Percentiles rank a stretch among this genome's conserved stretches.
Conservation (phyloP, 306 rosid species). For the Pyrus betulifolia region DNA sequence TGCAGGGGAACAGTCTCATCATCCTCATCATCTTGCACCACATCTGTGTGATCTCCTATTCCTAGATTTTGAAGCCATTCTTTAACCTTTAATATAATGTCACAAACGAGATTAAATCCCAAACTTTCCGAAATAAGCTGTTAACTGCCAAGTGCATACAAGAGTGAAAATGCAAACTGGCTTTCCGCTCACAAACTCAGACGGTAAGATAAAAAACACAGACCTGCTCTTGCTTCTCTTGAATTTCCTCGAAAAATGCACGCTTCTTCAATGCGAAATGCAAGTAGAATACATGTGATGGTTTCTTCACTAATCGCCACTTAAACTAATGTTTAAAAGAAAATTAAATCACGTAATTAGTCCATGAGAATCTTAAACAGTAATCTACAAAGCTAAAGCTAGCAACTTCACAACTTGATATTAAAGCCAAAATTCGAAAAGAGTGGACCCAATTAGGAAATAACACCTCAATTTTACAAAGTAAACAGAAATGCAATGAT, state of each 20-base stretch:
- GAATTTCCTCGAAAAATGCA: slow-evolving; percentile 82
- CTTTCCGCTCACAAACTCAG: background rate
- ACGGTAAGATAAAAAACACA: slow-evolving; percentile 7
- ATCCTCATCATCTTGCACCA: slow-evolving; percentile 81
- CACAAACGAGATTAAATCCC: slow-evolving; percentile 68
- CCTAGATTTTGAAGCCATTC: slow-evolving; percentile 99
- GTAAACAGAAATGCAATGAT: background rate
- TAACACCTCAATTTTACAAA: background rate
- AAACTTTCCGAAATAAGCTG: slow-evolving; percentile 32
- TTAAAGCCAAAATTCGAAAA: background rate
- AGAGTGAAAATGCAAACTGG: background rate
- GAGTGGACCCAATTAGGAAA: background rate
- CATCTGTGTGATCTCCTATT: slow-evolving; percentile 71
- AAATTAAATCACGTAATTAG: background rate
- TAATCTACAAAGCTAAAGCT: background rate
- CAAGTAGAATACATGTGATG: slow-evolving; percentile 81
- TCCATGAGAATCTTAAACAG: background rate
- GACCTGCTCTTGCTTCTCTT: slow-evolving; percentile 98
- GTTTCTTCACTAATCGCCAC: slow-evolving; percentile 94
- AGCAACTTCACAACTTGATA: background rate
- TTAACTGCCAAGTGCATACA: slow-evolving; percentile 27
- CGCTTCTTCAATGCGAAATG: slow-evolving; percentile 93
- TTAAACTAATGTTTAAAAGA: slow-evolving; percentile 53
- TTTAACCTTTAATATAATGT: slow-evolving; percentile 94
- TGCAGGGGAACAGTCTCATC: slow-evolving; percentile 65